Evolutionary conservation across 345 rosid genomes (phyloP), one percentile per base, ranked within the genome.

Genomic region (Ceriops decandra): DNA sequence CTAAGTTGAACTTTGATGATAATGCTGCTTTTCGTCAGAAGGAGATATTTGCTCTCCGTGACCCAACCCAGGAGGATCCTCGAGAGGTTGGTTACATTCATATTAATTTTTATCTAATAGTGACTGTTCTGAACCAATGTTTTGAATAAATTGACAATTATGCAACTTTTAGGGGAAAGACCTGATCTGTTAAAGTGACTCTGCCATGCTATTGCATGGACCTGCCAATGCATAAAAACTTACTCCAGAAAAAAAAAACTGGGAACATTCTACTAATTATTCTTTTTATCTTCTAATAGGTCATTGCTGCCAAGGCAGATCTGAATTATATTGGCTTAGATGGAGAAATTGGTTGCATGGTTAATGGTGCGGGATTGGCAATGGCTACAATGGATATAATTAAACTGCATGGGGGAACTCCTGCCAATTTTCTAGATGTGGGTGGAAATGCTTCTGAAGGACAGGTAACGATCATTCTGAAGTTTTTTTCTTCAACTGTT

Each of bases 291-390:
- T 80, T 76, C 52, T 70, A 22, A 57, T 66, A 92, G 99, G 99
- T 95, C 73, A 81, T 92, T 79, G 98, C 98, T 66, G 93, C 96
- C 63, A 82, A 88, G 81, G 98, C 92, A 62, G 99, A 95, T 86
- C 80, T 95, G 80, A 95, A 95, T 85, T 95, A 95, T 68, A 95
- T 92, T 46, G 99, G 99, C 32, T 78, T 95, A 63, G 99, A 95
- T 77, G 99, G 99, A 62, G 99, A 95, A 85, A 95, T 95, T 75
- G 99, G 99, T 62, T 95, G 99, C 90, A 95, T 95, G 99, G 99
- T 95, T 64, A 95, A 95, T 82, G 99, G 99, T 70, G 98, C 99
- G n/a, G 98, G 99, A 77, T 79, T 95, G 71, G 99, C 98, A 19
- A 95, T 91, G 98, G 98, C 99, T 70, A 90, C 98, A 26, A 95